Percentiles rank a stretch among this genome's conserved stretches.
Conservation (phyloP, 1,139 yeast genomes). For the Yamadazyma kanchanaburiensis region DNA sequence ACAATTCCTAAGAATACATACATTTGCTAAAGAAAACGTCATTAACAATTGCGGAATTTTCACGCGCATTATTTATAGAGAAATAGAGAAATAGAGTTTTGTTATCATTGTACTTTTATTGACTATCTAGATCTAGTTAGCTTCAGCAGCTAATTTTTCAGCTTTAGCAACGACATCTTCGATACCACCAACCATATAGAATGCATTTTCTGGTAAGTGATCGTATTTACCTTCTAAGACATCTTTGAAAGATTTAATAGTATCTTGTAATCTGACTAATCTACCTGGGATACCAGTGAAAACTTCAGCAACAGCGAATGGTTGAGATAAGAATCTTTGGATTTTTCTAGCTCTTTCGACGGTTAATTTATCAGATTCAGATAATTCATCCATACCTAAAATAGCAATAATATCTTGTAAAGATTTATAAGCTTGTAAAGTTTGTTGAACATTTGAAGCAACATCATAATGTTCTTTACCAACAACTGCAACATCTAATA, state of each 20-base stretch:
- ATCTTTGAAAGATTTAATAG: constrained; percentile 91
- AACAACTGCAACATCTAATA: constrained; percentile 93
- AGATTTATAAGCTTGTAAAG: constrained; percentile 99
- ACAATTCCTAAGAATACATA: constrained; percentile 6
- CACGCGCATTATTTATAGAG: too few relatives aligned
- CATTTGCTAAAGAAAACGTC: constrained; percentile 13
- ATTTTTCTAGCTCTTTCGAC: constrained; percentile 99
- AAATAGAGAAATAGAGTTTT: too few relatives aligned
- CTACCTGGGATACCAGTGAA: constrained; percentile 99
- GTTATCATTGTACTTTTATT: constrained; percentile 11
- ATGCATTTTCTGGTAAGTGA: constrained; percentile 97
- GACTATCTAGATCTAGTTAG: constrained; percentile 34
- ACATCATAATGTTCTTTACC: constrained; percentile 98
- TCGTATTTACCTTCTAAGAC: constrained; percentile 98
- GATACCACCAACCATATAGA: constrained; percentile 99
- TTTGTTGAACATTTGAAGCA: constrained; percentile 94
- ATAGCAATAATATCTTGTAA: constrained; percentile 99
- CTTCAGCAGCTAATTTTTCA: constrained; percentile 95
- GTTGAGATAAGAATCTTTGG: constrained; percentile 99
- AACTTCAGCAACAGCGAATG: constrained; percentile 99
- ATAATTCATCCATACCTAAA: constrained; percentile 99
- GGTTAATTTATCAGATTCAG: constrained; percentile 96
- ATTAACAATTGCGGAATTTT: too few relatives aligned
- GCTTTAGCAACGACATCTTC: constrained; percentile 98
- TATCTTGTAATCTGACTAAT: constrained; percentile 94